Conservation (phyloP, 2,329 filamentous ascomycete genomes). For the Claviceps spartinae region DNA sequence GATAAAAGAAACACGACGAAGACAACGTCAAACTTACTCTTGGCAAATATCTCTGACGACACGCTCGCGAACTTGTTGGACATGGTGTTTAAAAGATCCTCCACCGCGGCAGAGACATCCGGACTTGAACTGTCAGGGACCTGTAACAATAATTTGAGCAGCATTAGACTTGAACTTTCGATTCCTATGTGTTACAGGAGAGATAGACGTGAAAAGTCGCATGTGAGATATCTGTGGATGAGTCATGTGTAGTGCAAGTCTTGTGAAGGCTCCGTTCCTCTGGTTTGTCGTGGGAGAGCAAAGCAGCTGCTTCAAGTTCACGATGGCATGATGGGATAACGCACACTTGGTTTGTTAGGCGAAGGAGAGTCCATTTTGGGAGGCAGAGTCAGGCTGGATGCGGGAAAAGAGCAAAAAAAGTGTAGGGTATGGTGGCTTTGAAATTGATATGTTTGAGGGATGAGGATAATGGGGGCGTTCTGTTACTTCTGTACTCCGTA, state of each 20-base stretch:
- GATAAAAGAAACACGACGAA: not conserved
- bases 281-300: too few species aligned
- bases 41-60: constrained; percentile 76
- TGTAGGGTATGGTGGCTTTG: not conserved
- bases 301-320: too few species aligned
- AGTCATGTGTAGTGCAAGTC: too few species aligned
- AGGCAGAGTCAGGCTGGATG: too few species aligned
- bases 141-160: not conserved
- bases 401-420: not conserved
- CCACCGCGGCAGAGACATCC: constrained; percentile 66
- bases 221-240: too few species aligned
- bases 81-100: constrained; percentile 73
- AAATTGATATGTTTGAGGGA: too few species aligned
- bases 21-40: constrained; percentile 45
- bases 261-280: too few species aligned
- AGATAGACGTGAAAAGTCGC: too few species aligned
- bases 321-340: not conserved
- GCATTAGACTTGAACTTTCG: not conserved
- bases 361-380: not conserved
- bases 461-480: too few species aligned
- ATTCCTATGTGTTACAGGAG: not conserved
- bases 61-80: constrained; percentile 76
- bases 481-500: too few species aligned
- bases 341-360: constrained; percentile 1
- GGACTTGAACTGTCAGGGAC: constrained; percentile 34